These are phyloP conservation scores for Cubamyces lactineus DNA, from an alignment of 768 basidiomycete genomes.

Conservation along the genomic window DNA sequence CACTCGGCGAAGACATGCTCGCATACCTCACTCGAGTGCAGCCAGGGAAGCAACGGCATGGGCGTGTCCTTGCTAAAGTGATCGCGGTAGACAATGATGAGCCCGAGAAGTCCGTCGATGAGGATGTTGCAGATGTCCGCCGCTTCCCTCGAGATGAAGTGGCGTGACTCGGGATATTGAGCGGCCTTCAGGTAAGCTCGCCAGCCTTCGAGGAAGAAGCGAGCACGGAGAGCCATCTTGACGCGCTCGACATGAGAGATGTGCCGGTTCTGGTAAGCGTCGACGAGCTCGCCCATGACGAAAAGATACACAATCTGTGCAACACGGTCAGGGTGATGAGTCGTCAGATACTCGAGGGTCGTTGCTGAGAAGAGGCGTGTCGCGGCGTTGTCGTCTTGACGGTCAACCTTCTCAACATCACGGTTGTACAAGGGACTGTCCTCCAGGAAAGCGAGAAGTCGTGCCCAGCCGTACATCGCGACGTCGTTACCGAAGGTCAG, in stretches of 20 bases:
- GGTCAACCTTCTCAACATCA: conserved; percentile 44
- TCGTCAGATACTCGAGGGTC: conserved; percentile 31
- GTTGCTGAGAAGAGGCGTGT: conserved; percentile 42
- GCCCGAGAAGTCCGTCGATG: conserved; percentile 36
- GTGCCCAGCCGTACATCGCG: conserved; percentile 16
- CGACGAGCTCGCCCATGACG: conserved; percentile 33
- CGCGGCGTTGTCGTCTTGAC: conserved; percentile 51
- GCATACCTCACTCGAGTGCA: conserved; percentile 36
- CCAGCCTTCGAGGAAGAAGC: conserved; percentile 35
- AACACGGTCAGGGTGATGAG: conserved; percentile 30
- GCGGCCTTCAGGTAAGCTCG: conserved; percentile 27
- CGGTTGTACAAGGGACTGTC: conserved; percentile 34
- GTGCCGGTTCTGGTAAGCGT: conserved; percentile 34
- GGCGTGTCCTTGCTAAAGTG: conserved; percentile 18
- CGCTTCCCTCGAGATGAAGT: conserved; percentile 41
- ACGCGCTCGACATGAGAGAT: conserved; percentile 30
- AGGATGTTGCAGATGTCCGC: conserved; percentile 37
- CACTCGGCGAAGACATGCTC: conserved; percentile 38
- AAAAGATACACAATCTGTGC: conserved; percentile 42
- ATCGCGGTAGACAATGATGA: conserved; percentile 42
- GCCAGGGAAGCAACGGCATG: conserved; percentile 42
- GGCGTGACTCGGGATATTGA: conserved; percentile 25
- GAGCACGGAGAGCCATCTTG: conserved; percentile 30
- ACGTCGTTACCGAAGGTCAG: conserved; percentile 33
- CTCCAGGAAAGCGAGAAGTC: conserved; percentile 7